These are phyloP conservation scores for Trichoderma cornu-damae DNA, from an alignment of 2,329 filamentous ascomycete genomes.

Conservation along the genomic window DNA sequence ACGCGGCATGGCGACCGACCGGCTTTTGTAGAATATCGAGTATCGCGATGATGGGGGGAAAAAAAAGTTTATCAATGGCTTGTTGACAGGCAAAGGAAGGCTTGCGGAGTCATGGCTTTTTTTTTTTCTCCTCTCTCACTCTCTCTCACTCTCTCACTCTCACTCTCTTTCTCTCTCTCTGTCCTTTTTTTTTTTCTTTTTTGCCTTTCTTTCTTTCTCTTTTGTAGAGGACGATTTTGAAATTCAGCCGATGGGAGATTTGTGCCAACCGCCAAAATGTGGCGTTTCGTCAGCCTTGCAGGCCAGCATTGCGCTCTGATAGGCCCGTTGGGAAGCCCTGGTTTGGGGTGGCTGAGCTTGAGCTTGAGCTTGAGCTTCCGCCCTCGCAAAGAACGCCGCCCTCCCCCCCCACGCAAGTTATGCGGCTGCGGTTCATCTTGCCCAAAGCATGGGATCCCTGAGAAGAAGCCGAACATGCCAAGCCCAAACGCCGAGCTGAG, in stretches of 20 bases:
- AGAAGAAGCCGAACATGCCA: not conserved
- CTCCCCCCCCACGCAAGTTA: no score
- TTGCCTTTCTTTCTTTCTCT: not conserved
- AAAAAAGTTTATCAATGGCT: not conserved
- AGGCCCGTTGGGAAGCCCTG: not conserved
- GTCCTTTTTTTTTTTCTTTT: not conserved
- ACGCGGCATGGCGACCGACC: not conserved
- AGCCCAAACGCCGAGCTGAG: slow-evolving; percentile 55
- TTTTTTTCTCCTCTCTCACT: no score
- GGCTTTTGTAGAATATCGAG: not conserved
- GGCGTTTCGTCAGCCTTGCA: slow-evolving; percentile 12
- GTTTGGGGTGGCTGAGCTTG: not conserved
- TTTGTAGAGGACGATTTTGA: not conserved
- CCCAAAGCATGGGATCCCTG: not conserved
- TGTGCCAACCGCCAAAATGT: not conserved
- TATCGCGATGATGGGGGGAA: not conserved
- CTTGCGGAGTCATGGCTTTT: no score
- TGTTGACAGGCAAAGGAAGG: not conserved
- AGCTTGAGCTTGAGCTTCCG: no score
- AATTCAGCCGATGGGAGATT: not conserved
- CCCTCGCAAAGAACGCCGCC: no score
- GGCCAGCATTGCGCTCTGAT: not conserved
- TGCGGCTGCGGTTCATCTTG: no score
- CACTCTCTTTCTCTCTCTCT: no score
- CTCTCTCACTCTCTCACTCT: no score